phyloP scores from a whole-genome alignment of 2,329 filamentous ascomycete species.

The Arachnopeziza araneosa region DNA sequence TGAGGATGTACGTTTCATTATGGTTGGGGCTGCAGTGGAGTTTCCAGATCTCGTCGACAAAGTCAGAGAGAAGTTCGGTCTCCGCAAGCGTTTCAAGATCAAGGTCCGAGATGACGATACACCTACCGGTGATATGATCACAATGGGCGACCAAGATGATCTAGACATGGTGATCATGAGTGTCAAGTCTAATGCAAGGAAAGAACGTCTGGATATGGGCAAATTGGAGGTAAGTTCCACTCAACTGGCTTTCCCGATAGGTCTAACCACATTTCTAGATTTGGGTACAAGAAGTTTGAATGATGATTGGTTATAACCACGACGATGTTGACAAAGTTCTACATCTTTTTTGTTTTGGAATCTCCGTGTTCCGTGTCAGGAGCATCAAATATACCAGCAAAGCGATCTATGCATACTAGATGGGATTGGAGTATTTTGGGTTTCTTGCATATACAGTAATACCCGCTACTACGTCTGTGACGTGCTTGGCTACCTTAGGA shows the following conservation, averaged over 20 bases:
- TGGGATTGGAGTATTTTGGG: background rate
- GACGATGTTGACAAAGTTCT: constrained; percentile 1
- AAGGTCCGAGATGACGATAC: constrained; percentile 79
- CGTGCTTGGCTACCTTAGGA: constrained; percentile 1
- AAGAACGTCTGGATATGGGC: constrained; percentile 73
- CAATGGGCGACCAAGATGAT: constrained; percentile 94
- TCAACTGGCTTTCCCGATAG: background rate
- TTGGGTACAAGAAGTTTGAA: constrained; percentile 28
- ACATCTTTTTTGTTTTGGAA: background rate
- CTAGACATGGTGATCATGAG: constrained; percentile 77
- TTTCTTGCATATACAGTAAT: constrained; percentile 12
- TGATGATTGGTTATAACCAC: constrained; percentile 3
- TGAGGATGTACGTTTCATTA: constrained; percentile 88
- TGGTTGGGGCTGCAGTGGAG: constrained; percentile 67
- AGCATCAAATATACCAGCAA: constrained; percentile 24
- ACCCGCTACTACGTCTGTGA: constrained; percentile 10
- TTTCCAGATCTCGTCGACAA: constrained; percentile 74
- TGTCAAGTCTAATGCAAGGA: constrained; percentile 62
- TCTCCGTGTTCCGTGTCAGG: constrained; percentile 5
- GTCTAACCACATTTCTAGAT: constrained; percentile 20
- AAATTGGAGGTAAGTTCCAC: constrained; percentile 81
- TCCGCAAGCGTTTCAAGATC: constrained; percentile 76
- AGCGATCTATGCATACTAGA: constrained; percentile 15
- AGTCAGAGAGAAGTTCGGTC: constrained; percentile 80
- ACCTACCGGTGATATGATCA: constrained; percentile 84